phyloP scores from a whole-genome alignment of 1,139 yeast species.

The Lodderomyces jiufengensis region DNA sequence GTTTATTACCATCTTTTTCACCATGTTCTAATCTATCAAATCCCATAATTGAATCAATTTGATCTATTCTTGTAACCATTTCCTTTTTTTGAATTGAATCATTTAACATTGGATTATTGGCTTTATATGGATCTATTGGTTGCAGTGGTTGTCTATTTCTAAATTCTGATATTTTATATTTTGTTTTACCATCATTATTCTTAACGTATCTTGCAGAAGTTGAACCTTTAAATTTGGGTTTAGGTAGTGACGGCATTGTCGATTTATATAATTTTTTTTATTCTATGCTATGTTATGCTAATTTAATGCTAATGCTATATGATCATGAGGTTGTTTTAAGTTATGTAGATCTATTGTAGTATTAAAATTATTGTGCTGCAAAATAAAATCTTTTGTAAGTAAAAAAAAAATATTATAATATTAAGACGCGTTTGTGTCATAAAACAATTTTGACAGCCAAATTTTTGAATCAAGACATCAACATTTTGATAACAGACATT shows the following conservation, averaged over 20 bases:
- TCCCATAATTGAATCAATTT: slow-evolving; percentile 76
- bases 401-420: no score
- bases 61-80: slow-evolving; percentile 52
- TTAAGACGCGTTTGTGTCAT: no score
- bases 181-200: slow-evolving; percentile 20
- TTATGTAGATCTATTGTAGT: no score
- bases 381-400: no score
- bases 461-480: no score
- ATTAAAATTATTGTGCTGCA: no score
- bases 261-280: no score
- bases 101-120: slow-evolving; percentile 40
- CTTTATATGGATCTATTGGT: slow-evolving; percentile 22
- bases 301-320: no score
- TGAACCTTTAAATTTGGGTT: slow-evolving; percentile 40
- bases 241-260: slow-evolving; percentile 1
- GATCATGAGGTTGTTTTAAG: no score
- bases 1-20: slow-evolving; percentile 40
- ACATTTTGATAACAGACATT: no score
- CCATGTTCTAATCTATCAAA: slow-evolving; percentile 75
- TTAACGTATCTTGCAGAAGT: slow-evolving; percentile 55
- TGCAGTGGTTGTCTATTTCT: slow-evolving; percentile 8
- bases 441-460: no score
- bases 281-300: no score
- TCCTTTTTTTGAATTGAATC: slow-evolving; percentile 40
- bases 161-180: slow-evolving; percentile 10